Evolutionary conservation across 805 yeast species (phyloP), one percentile per base, ranked within the genome.

Genomic region (Myxozyma monticola): DNA sequence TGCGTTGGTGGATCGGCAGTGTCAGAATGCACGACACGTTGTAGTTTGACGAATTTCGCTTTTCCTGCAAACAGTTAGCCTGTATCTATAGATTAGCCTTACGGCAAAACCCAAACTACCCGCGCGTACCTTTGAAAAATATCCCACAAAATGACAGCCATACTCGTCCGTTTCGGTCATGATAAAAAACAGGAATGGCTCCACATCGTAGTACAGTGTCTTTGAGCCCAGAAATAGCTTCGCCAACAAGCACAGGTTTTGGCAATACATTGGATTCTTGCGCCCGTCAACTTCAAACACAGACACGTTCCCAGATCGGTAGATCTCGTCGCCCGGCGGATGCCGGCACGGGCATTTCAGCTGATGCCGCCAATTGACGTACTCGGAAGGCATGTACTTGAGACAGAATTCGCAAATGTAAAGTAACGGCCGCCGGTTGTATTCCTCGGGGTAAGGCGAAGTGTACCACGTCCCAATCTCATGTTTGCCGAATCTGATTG

Each of bases 251-350:
- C 99, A 93, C 48, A 93, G 69, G 64, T 88, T 89, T 65, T 89
- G 96, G 68, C 97, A 89, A 64, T 85, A 91, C 44, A 78, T 76
- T 14, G 83, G 82, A 61, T 85, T 82, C 55, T 85, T 85, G 30
- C 95, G 73, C 0, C 99, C 99, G 64, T 93, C 98, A 17, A 93
- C 82, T 67, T 93, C 98, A 79, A 90, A 93, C 33, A 93, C 76
- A 39, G 95, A 80, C 20, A 75, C 71, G 57, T 75, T 66, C 46
- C 80, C 81, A 59, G 85, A 85, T 45, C 96, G 75, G 63, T 93
- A 93, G 21, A 91, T 86, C 62, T 91, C 96, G 64, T 81, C 81
- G 0, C 98, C 98, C 0, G 97, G 97, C 1, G 98, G 98, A 58
- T 78, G 83, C 41, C 69, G 71, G 45, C 77, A 69, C 26, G 76